Percentiles rank a stretch among this genome's conserved stretches.
Conservation (phyloP, 345 rosid genomes). For the Eucalyptus rudis region DNA sequence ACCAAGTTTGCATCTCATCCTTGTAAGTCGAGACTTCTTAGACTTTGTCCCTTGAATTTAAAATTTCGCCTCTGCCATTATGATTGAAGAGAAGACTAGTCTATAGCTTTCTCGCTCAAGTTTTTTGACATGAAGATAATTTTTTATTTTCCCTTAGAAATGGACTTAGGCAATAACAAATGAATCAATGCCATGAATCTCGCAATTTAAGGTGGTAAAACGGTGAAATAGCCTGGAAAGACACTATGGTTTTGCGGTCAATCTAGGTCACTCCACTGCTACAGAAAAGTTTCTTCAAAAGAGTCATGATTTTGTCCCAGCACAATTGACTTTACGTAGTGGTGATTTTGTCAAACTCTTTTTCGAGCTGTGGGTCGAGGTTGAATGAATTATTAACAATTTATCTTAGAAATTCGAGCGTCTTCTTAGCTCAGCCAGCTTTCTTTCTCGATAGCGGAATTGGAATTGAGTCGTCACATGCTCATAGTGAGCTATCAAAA, state of each 20-base stretch:
- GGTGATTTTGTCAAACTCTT: background rate
- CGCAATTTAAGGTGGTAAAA: background rate
- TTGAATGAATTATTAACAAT: background rate
- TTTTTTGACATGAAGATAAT: background rate
- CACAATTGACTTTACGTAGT: background rate
- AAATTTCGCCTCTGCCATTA: background rate
- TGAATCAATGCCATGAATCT: background rate
- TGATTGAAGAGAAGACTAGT: background rate
- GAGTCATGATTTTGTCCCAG: background rate
- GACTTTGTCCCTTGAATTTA: background rate
- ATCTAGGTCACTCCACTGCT: background rate
- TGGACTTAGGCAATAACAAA: background rate
- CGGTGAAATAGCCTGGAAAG: background rate
- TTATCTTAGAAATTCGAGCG: background rate
- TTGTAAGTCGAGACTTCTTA: too few relatives aligned
- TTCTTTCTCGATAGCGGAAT: background rate
- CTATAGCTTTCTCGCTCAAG: accelerated
- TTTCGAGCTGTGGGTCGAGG: background rate
- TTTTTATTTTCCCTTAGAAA: background rate
- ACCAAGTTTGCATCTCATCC: background rate
- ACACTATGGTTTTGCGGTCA: background rate
- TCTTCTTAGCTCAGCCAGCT: background rate
- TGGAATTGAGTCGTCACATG: background rate
- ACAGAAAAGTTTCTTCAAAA: background rate
- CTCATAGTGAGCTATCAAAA: background rate